A percentile compares a stretch with the other conserved stretches of the same genome.
These are phyloP conservation scores for Citrullus colocynthis DNA, from an alignment of 306 rosid species.

Conservation along the genomic window DNA sequence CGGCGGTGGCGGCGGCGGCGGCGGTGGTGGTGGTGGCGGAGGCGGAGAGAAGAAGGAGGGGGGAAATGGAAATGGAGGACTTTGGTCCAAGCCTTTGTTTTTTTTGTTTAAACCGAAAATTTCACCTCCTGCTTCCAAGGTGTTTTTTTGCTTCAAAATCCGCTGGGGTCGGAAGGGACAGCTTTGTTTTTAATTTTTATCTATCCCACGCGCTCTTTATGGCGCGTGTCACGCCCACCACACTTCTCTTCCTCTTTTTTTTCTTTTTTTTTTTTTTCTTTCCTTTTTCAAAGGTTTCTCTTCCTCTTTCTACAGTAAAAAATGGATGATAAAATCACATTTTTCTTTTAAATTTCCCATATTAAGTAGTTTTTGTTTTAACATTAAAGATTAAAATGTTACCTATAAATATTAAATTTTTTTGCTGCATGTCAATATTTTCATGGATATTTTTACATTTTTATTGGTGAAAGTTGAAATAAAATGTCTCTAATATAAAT, in stretches of 20 bases:
- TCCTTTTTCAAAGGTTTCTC: too few species aligned
- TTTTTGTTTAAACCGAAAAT: neutral
- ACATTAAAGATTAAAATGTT: neutral
- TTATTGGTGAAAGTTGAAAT: too few species aligned
- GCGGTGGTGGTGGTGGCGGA: neutral
- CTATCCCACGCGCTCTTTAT: neutral
- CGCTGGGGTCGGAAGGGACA: conserved; percentile 2
- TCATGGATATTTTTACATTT: too few species aligned
- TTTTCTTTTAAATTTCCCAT: neutral
- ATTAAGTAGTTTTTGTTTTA: neutral
- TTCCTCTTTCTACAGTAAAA: neutral
- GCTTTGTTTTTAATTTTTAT: neutral
- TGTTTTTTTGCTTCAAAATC: conserved; percentile 3
- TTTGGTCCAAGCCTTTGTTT: neutral
- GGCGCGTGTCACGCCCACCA: neutral
- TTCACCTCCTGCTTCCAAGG: neutral
- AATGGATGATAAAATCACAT: neutral
- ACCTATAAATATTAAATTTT: too few species aligned
- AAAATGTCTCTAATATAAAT: too few species aligned
- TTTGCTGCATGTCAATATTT: too few species aligned
- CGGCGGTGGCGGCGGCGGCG: neutral
- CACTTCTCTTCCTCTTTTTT: neutral
- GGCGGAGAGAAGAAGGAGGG: neutral
- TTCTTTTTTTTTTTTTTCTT: too few species aligned
- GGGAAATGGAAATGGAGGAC: neutral